phyloP scores from a whole-genome alignment of 768 basidiomycete genomes.

The Coprinopsis sp. region DNA sequence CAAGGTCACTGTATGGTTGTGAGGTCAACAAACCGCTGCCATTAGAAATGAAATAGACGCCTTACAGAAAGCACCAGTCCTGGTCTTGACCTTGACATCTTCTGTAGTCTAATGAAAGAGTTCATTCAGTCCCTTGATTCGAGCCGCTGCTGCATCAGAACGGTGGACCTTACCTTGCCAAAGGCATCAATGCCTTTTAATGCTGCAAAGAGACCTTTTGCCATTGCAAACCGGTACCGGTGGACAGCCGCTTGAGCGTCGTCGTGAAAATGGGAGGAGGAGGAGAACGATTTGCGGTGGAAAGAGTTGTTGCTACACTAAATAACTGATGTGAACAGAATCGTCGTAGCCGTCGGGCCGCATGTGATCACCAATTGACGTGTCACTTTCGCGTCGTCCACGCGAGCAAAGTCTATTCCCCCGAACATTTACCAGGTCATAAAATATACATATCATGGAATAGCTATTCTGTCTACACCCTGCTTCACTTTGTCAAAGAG shows the following conservation, averaged over 20 bases:
- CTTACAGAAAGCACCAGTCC: constrained; percentile 87
- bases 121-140: too few species aligned
- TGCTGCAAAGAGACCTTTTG: constrained; percentile 68
- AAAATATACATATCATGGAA: constrained; percentile 27
- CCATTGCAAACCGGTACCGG: constrained; percentile 49
- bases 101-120: constrained; percentile 89
- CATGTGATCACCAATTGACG: constrained; percentile 32
- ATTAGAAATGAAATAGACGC: background rate
- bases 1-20: constrained; percentile 67
- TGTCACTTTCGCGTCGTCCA: constrained; percentile 29
- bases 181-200: constrained; percentile 97
- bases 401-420: constrained; percentile 19
- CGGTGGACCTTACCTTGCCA: constrained; percentile 95
- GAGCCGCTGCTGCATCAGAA: too few species aligned
- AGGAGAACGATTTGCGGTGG: constrained; percentile 14
- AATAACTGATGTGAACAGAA: constrained; percentile 1
- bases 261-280: constrained; percentile 20
- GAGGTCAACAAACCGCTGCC: constrained; percentile 5
- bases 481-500: constrained; percentile 87
- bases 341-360: constrained; percentile 11
- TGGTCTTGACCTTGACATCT: constrained; percentile 98
- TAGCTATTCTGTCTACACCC: constrained; percentile 64
- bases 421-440: constrained; percentile 25
- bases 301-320: constrained; percentile 3
- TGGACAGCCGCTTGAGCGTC: constrained; percentile 27